Evolutionary conservation across 2,329 filamentous ascomycete genomes (phyloP).

Genomic region (Clathrospora elynae): DNA sequence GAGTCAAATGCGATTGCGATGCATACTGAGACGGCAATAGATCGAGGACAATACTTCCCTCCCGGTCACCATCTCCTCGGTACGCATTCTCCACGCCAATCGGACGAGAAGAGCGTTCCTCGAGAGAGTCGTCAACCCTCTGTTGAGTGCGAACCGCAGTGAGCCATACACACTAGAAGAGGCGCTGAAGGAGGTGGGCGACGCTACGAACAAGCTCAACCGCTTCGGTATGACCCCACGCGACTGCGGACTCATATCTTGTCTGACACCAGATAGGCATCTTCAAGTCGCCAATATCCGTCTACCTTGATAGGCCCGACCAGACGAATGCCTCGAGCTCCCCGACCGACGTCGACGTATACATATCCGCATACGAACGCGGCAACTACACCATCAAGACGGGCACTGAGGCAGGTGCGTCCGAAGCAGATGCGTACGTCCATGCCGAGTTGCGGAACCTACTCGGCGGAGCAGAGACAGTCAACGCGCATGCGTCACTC

Average conservation of each 20-base stretch:
- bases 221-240: slow-evolving; percentile 68
- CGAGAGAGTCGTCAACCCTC: slow-evolving; percentile 76
- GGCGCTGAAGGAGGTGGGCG: slow-evolving; percentile 71
- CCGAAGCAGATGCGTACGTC: slow-evolving; percentile 90
- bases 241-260: slow-evolving; percentile 1
- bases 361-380: slow-evolving; percentile 77
- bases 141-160: slow-evolving; percentile 71
- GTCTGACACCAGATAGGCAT: slow-evolving; percentile 65
- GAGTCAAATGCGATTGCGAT: slow-evolving; percentile 8
- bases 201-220: slow-evolving; percentile 73
- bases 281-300: slow-evolving; percentile 79
- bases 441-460: slow-evolving; percentile 88
- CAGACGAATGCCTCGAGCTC: slow-evolving; percentile 70
- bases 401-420: slow-evolving; percentile 90
- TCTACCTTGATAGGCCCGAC: slow-evolving; percentile 79
- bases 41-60: slow-evolving; percentile 82
- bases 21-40: slow-evolving; percentile 50
- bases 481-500: slow-evolving; percentile 84
- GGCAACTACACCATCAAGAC: slow-evolving; percentile 87
- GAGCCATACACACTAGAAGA: slow-evolving; percentile 78
- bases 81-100: slow-evolving; percentile 80
- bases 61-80: slow-evolving; percentile 83
- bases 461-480: slow-evolving; percentile 88
- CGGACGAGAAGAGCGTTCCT: slow-evolving; percentile 87
- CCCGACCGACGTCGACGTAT: slow-evolving; percentile 79